Base-by-base conservation (phyloP, 352 stramenopile species). In the Globisporangium yorkense region DNA sequence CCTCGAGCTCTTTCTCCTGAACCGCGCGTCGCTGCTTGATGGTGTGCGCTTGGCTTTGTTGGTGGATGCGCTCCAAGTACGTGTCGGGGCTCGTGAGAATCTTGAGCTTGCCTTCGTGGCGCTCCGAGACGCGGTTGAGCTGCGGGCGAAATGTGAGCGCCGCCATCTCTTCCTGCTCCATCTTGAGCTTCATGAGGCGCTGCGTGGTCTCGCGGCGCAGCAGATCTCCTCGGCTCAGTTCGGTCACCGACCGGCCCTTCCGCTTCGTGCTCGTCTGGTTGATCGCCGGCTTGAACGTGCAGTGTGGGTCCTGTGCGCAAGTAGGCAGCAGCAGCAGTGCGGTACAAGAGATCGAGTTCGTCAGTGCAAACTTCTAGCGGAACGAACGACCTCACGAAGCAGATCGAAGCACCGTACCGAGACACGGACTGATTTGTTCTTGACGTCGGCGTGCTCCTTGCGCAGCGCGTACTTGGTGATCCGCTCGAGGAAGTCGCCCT, bases 161-260 rank as follows among this genome's bases (percentile, higher is more conserved):
- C 15, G 75, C 71, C 83, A 94, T 90, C 51, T 95, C 85, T 35
- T 92, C 74, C 62, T 95, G 85, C 69, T 93, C 85, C 81, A 91
- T 89, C 56, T 90, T 88, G 27, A 94, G 66, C 61, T 93, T 92
- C 81, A 93, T 90, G 4, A 94, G 56, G 2, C 84, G 69, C 56
- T 92, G 79, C 7, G 74, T 79, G 8, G 84, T 94, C 57, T 94
- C 84, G 13, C 80, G 72, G 15, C 82, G 80, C 31, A 94, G 57
- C 39, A 91, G 49, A 35, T 94, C 85, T 0, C 81, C 85, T 9
- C 85, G 77, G 62, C 83, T 92, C 16, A 94, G 68, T 49, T 94
- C 84, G 0, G 81, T 94, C 27, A 94, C 84, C 4, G 75, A 88
- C 9, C 83, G 77, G 1, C 71, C 67, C 20, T 75, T 81, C 8